These are phyloP conservation scores for Populus deltoides DNA, from an alignment of 345 rosid genomes.

Conservation along the genomic window DNA sequence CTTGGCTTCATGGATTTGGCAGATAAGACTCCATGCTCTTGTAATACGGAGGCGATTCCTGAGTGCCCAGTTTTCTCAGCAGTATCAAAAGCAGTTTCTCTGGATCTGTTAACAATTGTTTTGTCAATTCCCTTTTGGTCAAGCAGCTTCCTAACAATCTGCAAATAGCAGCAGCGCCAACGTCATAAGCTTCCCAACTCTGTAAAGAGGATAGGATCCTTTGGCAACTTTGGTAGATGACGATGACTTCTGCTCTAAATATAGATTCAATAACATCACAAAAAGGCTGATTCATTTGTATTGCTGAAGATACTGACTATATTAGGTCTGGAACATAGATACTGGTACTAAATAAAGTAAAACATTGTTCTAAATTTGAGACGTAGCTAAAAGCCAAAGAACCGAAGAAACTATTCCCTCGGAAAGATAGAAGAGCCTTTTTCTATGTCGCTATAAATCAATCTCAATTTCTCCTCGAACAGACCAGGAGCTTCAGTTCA, in stretches of 20 bases:
- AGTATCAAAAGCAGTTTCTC: constrained; percentile 71
- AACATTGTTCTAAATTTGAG: background rate
- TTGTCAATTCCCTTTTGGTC: constrained; percentile 44
- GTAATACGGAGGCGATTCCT: constrained; percentile 47
- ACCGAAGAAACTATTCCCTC: background rate
- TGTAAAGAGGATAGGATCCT: background rate
- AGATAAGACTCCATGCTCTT: constrained; percentile 47
- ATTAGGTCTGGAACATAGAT: background rate
- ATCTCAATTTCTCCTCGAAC: background rate
- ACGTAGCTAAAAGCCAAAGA: background rate
- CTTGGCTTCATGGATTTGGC: constrained; percentile 55
- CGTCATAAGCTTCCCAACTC: background rate
- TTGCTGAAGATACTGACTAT: background rate
- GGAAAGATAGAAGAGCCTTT: too few species aligned
- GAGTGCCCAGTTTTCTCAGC: constrained; percentile 59
- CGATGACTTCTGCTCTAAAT: background rate
- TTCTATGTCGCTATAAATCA: too few species aligned
- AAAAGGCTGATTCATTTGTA: background rate
- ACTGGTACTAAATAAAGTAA: too few species aligned
- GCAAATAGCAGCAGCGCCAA: constrained; percentile 26
- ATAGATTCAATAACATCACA: background rate
- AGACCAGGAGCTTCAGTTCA: background rate
- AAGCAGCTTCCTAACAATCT: constrained; percentile 57
- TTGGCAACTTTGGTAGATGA: background rate
- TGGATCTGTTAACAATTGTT: constrained; percentile 50